A percentile compares a stretch with the other conserved stretches of the same genome.
phyloP scores from a whole-genome alignment of 2,329 filamentous ascomycete genomes.

The Fusarium veterinarium region DNA sequence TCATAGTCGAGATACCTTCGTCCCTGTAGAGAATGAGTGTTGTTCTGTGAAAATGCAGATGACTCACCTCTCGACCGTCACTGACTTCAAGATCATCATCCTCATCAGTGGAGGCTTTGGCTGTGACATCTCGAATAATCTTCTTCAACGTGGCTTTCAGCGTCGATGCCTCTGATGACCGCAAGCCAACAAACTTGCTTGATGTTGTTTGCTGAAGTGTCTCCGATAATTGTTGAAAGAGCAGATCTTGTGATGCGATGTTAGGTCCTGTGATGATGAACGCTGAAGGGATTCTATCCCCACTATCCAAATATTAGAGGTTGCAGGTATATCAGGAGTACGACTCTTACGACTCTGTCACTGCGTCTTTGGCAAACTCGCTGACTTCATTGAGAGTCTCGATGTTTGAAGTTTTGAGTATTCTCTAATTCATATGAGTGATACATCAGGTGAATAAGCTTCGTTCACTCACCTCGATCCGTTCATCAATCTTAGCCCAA shows the following conservation, averaged over 20 bases:
- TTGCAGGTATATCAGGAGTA: neutral
- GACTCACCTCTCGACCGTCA: slow-evolving; percentile 60
- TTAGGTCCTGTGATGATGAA: slow-evolving; percentile 84
- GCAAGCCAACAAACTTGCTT: slow-evolving; percentile 73
- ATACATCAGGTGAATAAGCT: slow-evolving; percentile 36
- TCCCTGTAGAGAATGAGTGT: slow-evolving; percentile 56
- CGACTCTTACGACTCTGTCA: slow-evolving; percentile 47
- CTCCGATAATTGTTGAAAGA: slow-evolving; percentile 77
- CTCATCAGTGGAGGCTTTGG: slow-evolving; percentile 61
- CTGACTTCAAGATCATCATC: slow-evolving; percentile 65
- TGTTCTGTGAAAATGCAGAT: neutral
- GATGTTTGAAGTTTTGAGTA: slow-evolving; percentile 70
- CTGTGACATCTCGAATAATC: slow-evolving; percentile 75
- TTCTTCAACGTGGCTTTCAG: slow-evolving; percentile 79
- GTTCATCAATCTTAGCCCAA: slow-evolving; percentile 73
- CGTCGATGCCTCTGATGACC: slow-evolving; percentile 78
- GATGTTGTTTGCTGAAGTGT: slow-evolving; percentile 59
- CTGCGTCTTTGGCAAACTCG: slow-evolving; percentile 62
- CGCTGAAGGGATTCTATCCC: slow-evolving; percentile 70
- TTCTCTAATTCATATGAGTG: slow-evolving; percentile 54
- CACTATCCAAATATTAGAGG: slow-evolving; percentile 43
- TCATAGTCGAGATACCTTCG: slow-evolving; percentile 81
- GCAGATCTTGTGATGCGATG: slow-evolving; percentile 77
- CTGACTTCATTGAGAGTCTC: slow-evolving; percentile 69
- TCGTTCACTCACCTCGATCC: slow-evolving; percentile 62